Conservation (phyloP, 163 green algal species). For the Chlamydomonas reinhardtii region DNA sequence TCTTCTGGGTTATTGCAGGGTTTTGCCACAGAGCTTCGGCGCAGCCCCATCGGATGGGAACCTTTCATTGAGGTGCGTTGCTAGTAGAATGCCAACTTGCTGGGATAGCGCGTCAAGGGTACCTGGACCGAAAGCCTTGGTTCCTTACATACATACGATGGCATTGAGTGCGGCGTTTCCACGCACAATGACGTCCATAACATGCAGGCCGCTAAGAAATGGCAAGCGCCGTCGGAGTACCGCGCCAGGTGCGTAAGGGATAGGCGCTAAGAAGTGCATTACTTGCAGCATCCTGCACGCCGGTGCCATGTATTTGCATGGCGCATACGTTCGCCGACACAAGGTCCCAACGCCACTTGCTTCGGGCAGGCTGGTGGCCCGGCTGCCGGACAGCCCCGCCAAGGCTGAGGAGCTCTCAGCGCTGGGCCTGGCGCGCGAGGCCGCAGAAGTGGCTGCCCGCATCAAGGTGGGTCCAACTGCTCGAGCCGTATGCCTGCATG, state of each 20-base stretch:
- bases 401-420: constrained; percentile 77
- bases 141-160: no score
- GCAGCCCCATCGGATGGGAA: constrained; percentile 62
- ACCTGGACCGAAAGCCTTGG: no score
- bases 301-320: no score
- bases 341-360: no score
- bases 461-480: not conserved
- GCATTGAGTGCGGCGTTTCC: no score
- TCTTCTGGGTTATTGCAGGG: not conserved
- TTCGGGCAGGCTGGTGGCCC: constrained; percentile 73
- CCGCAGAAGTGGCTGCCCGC: constrained; percentile 18
- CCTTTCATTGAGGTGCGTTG: constrained; percentile 66
- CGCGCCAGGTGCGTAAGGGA: constrained; percentile 35
- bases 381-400: constrained; percentile 65
- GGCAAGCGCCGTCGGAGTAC: constrained; percentile 50
- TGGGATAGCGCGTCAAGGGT: no score
- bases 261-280: no score
- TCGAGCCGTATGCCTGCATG: no score
- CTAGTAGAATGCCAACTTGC: no score
- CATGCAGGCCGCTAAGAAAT: constrained; percentile 31
- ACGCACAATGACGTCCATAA: no score
- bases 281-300: no score
- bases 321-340: no score
- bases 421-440: constrained; percentile 62
- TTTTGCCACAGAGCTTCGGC: constrained; percentile 12